phyloP scores from a whole-genome alignment of 306 rosid genomes.

The Senna tora region DNA sequence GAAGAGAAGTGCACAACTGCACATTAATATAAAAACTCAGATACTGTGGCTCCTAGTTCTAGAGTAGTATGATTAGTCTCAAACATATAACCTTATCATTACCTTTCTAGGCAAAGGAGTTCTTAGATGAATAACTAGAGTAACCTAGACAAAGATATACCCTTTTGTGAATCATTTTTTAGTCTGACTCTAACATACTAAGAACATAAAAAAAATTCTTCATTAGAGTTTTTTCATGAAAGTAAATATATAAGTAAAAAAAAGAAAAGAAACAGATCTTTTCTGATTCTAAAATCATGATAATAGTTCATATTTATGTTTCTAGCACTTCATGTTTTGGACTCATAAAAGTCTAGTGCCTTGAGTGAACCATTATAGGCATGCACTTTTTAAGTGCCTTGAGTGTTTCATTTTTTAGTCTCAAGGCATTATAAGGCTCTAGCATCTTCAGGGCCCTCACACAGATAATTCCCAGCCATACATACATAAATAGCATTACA shows the following conservation, averaged over 20 bases:
- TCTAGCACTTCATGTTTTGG: too few relatives aligned
- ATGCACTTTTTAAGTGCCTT: too few relatives aligned
- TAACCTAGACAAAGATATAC: background rate
- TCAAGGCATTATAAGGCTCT: too few relatives aligned
- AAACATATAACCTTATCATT: background rate
- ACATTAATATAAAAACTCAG: background rate
- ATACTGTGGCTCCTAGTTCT: background rate
- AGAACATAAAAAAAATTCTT: background rate
- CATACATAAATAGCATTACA: background rate
- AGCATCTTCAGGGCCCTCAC: background rate
- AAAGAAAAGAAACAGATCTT: too few relatives aligned
- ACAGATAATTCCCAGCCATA: background rate
- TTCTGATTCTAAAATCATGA: too few relatives aligned
- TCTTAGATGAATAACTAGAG: background rate
- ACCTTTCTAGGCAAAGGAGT: background rate
- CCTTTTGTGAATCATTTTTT: background rate
- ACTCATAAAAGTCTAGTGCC: too few relatives aligned
- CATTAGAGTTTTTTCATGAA: background rate
- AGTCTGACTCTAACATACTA: background rate
- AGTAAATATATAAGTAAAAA: background rate
- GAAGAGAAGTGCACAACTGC: background rate
- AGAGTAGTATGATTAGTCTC: background rate
- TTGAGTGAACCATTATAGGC: too few relatives aligned
- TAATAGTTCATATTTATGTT: too few relatives aligned
- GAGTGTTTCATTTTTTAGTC: too few relatives aligned